Evolutionary conservation across 306 rosid species (phyloP).

Genomic region (Boehmeria nivea): DNA sequence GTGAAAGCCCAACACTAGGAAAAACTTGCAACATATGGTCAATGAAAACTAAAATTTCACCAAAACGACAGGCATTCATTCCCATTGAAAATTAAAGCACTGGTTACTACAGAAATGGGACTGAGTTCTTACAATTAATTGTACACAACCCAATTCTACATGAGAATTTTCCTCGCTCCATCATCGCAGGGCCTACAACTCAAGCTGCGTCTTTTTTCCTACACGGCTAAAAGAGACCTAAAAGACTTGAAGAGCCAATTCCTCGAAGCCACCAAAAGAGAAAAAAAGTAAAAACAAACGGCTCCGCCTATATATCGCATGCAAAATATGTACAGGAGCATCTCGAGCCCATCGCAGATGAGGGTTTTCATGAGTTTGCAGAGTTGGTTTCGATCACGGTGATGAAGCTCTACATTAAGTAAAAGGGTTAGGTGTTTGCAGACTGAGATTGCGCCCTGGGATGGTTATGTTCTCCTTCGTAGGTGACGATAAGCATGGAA

Average conservation of each 20-base stretch:
- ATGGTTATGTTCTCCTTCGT: constrained; percentile 98
- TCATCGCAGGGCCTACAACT: constrained; percentile 15
- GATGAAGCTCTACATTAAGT: constrained; percentile 24
- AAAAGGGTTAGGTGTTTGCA: constrained; percentile 52
- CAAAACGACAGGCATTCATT: constrained; percentile 27
- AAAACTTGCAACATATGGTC: neutral
- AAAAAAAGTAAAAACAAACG: constrained; percentile 21
- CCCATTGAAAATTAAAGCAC: constrained; percentile 35
- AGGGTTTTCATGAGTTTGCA: constrained; percentile 13
- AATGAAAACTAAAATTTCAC: neutral
- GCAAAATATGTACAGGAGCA: constrained; percentile 68
- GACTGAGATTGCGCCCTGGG: constrained; percentile 70
- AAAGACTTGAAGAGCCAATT: constrained; percentile 31
- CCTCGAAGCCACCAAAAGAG: constrained; percentile 11
- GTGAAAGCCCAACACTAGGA: too few species aligned
- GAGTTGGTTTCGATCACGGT: constrained; percentile 24
- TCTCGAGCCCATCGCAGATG: constrained; percentile 40
- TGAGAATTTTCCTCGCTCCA: constrained; percentile 25
- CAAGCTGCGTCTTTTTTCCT: constrained; percentile 16
- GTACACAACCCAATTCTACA: constrained; percentile 49
- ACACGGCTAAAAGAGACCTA: constrained; percentile 21
- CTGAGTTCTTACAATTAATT: constrained; percentile 34
- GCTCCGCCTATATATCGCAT: constrained; percentile 31
- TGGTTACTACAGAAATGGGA: constrained; percentile 25
- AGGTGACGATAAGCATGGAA: constrained; percentile 88